A percentile compares a stretch with the other conserved stretches of the same genome.
Conservation (phyloP, 1,284 basidiomycete genomes). For the Leccinum pallidistipes region DNA sequence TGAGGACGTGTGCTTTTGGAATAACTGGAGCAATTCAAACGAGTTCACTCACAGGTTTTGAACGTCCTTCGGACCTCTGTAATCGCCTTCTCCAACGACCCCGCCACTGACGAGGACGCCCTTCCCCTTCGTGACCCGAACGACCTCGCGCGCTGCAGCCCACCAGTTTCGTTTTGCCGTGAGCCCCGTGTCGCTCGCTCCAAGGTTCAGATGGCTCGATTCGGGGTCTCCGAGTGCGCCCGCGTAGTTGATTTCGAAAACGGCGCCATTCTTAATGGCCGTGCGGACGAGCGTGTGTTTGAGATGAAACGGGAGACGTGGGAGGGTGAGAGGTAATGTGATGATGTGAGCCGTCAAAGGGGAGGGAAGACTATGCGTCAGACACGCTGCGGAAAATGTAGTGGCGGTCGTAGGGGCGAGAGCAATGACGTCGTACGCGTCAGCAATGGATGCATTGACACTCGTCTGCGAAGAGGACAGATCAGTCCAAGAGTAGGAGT, state of each 20-base stretch:
- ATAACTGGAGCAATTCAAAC: neutral
- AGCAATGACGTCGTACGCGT: slow-evolving; percentile 74
- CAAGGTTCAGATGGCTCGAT: slow-evolving; percentile 41
- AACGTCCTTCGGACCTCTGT: slow-evolving; percentile 69
- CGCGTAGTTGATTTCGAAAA: slow-evolving; percentile 80
- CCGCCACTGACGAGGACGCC: slow-evolving; percentile 70
- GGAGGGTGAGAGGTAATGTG: slow-evolving; percentile 74
- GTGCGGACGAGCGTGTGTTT: slow-evolving; percentile 82
- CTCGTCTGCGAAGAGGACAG: slow-evolving; percentile 48
- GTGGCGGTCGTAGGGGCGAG: slow-evolving; percentile 70
- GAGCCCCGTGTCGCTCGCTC: slow-evolving; percentile 52
- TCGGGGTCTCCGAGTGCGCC: slow-evolving; percentile 67
- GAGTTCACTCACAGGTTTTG: slow-evolving; percentile 62
- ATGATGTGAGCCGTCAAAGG: slow-evolving; percentile 82
- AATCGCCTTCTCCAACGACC: slow-evolving; percentile 52
- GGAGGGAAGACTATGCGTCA: slow-evolving; percentile 79
- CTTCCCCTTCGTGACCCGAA: slow-evolving; percentile 75
- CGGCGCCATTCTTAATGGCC: slow-evolving; percentile 79
- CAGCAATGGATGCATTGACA: slow-evolving; percentile 54
- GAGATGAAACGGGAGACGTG: slow-evolving; percentile 77
- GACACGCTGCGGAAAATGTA: slow-evolving; percentile 76
- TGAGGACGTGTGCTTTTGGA: neutral
- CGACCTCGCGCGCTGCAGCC: slow-evolving; percentile 71
- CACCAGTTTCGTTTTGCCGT: slow-evolving; percentile 78
- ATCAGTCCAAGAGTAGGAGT: neutral